Evolutionary conservation across 1,284 basidiomycete species (phyloP).

Genomic region (Cryptococcus wingfieldii): DNA sequence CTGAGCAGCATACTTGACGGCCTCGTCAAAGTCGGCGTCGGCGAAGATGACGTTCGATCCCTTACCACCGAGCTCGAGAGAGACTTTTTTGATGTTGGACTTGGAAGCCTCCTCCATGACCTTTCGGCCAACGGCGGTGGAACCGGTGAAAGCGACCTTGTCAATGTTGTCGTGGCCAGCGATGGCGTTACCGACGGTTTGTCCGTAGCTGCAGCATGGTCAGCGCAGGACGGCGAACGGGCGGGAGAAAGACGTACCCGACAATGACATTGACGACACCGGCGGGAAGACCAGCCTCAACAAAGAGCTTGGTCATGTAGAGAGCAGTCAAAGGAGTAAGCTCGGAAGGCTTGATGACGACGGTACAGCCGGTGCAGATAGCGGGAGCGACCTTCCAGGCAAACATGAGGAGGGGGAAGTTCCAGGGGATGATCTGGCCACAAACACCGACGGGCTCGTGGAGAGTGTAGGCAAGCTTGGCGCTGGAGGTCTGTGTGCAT

Average conservation of each 20-base stretch:
- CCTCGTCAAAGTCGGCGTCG: conserved; percentile 62
- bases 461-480: conserved; percentile 75
- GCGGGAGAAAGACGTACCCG: conserved; percentile 36
- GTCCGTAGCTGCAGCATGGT: conserved; percentile 57
- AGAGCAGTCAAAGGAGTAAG: conserved; percentile 84
- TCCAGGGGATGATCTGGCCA: conserved; percentile 87
- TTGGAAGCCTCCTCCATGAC: conserved; percentile 78
- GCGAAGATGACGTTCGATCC: conserved; percentile 52
- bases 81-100: conserved; percentile 72
- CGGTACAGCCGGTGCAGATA: conserved; percentile 59
- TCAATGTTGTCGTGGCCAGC: conserved; percentile 72
- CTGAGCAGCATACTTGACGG: conserved; percentile 54
- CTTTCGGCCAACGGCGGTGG: conserved; percentile 73
- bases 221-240: not conserved
- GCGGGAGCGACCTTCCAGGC: conserved; percentile 88
- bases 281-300: conserved; percentile 67
- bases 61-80: conserved; percentile 56
- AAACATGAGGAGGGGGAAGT: conserved; percentile 91
- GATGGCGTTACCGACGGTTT: conserved; percentile 77
- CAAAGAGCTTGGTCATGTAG: conserved; percentile 50
- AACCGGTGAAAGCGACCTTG: conserved; percentile 59
- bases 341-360: conserved; percentile 69
- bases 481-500: conserved; percentile 51
- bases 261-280: conserved; percentile 88
- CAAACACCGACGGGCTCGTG: conserved; percentile 94